Conservation (phyloP, 345 rosid genomes). For the Eucalyptus lansdowneana region DNA sequence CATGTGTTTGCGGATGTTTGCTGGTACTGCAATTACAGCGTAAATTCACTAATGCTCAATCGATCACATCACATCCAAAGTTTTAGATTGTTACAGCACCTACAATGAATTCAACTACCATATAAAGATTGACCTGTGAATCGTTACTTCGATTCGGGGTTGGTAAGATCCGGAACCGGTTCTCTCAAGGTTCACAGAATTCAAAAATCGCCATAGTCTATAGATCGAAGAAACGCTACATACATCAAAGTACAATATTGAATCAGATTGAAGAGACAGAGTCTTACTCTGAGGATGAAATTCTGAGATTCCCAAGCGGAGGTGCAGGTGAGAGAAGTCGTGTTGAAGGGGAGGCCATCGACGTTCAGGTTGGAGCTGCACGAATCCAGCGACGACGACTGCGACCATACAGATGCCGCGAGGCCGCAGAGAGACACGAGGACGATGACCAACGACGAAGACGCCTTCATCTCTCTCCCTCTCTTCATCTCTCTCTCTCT, state of each 20-base stretch:
- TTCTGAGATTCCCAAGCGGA: background rate
- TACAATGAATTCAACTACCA: background rate
- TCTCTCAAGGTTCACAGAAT: background rate
- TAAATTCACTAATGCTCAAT: background rate
- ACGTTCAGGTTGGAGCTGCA: slow-evolving; percentile 9
- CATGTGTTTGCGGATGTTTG: slow-evolving; percentile 23
- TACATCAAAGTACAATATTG: background rate
- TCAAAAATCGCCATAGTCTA: background rate
- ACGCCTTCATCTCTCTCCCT: background rate
- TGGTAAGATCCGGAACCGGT: background rate
- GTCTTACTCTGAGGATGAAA: slow-evolving; percentile 44
- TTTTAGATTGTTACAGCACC: background rate
- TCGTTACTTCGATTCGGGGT: background rate
- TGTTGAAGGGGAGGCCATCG: background rate
- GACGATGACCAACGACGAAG: background rate
- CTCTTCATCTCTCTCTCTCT: background rate
- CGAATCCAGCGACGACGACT: background rate
- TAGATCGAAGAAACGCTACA: background rate
- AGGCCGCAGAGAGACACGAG: background rate
- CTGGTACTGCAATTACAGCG: slow-evolving; percentile 22
- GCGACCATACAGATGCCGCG: slow-evolving; percentile 1
- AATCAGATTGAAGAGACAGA: background rate
- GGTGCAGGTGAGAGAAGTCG: slow-evolving; percentile 1
- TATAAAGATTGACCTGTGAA: background rate
- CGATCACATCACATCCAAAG: background rate